Conservation (phyloP, 768 basidiomycete genomes). For the Arthromyces matolae region DNA sequence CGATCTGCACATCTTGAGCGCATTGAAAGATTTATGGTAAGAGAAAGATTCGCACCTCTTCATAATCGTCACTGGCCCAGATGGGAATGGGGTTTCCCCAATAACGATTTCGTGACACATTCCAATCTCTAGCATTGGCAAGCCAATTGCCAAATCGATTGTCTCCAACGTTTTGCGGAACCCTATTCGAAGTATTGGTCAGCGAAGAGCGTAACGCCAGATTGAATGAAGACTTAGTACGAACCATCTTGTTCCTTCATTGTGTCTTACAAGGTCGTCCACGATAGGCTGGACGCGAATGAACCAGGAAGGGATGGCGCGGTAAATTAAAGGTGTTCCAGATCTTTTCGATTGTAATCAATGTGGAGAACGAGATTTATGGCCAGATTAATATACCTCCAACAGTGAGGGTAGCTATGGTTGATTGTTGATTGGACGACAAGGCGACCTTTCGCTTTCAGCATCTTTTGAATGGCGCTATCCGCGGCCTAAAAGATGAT, state of each 20-base stretch:
- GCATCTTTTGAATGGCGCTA: slow-evolving; percentile 85
- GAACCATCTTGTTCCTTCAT: slow-evolving; percentile 86
- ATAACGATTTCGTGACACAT: slow-evolving; percentile 96
- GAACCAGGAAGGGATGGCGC: slow-evolving; percentile 96
- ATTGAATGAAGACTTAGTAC: slow-evolving; percentile 13
- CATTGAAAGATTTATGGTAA: not conserved
- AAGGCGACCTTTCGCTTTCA: slow-evolving; percentile 85
- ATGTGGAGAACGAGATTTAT: not conserved
- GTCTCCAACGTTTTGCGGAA: slow-evolving; percentile 87
- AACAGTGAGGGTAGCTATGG: slow-evolving; percentile 97
- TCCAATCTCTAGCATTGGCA: slow-evolving; percentile 98
- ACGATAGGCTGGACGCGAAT: slow-evolving; percentile 82
- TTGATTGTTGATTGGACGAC: slow-evolving; percentile 83
- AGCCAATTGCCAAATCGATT: slow-evolving; percentile 96
- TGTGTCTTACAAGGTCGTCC: slow-evolving; percentile 86
- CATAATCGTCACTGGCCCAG: slow-evolving; percentile 90
- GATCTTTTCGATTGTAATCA: slow-evolving; percentile 49
- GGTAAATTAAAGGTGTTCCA: slow-evolving; percentile 91
- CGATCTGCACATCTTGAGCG: slow-evolving; percentile 46
- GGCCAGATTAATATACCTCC: slow-evolving; percentile 56
- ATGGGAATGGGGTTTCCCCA: slow-evolving; percentile 98
- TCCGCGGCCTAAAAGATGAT: slow-evolving; percentile 70
- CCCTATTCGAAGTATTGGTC: slow-evolving; percentile 48
- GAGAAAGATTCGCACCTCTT: slow-evolving; percentile 57
- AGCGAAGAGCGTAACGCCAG: no score